Conservation (phyloP, 345 rosid species). For the Mallotus nudiflorus region DNA sequence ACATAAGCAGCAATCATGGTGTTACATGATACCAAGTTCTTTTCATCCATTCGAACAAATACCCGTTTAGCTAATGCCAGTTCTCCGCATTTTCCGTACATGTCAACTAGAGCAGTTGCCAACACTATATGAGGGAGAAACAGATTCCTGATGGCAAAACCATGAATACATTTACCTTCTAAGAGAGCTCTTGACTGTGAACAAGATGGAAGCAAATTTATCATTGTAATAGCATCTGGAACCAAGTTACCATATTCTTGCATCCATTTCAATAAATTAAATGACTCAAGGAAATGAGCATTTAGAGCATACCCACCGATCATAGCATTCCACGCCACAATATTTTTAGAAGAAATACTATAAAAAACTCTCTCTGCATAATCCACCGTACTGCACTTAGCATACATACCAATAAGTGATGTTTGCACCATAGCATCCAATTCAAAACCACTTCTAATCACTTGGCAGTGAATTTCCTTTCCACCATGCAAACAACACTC, state of each 20-base stretch:
- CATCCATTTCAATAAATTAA: conserved; percentile 55
- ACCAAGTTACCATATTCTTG: conserved; percentile 39
- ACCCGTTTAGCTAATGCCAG: conserved; percentile 45
- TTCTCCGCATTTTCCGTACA: conserved; percentile 54
- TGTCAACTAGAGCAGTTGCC: conserved; percentile 68
- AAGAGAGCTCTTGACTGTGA: conserved; percentile 36
- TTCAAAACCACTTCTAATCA: conserved; percentile 46
- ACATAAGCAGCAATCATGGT: conserved; percentile 61
- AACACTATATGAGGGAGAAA: conserved; percentile 60
- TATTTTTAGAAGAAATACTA: conserved; percentile 37
- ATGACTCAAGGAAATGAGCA: conserved; percentile 38
- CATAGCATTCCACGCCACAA: conserved; percentile 78
- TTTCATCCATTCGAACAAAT: conserved; percentile 46
- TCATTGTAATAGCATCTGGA: conserved; percentile 61
- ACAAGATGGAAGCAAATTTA: conserved; percentile 71
- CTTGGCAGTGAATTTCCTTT: conserved; percentile 73
- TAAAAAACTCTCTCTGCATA: conserved; percentile 61
- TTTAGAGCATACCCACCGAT: conserved; percentile 55
- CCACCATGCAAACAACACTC: conserved; percentile 40
- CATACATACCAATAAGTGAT: conserved; percentile 64
- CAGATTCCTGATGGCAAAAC: conserved; percentile 57
- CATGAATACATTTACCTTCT: conserved; percentile 61
- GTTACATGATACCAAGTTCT: conserved; percentile 71
- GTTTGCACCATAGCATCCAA: conserved; percentile 59
- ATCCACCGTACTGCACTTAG: conserved; percentile 51